These are phyloP conservation scores for Candida anglica DNA, from an alignment of 805 yeast species.

Conservation along the genomic window DNA sequence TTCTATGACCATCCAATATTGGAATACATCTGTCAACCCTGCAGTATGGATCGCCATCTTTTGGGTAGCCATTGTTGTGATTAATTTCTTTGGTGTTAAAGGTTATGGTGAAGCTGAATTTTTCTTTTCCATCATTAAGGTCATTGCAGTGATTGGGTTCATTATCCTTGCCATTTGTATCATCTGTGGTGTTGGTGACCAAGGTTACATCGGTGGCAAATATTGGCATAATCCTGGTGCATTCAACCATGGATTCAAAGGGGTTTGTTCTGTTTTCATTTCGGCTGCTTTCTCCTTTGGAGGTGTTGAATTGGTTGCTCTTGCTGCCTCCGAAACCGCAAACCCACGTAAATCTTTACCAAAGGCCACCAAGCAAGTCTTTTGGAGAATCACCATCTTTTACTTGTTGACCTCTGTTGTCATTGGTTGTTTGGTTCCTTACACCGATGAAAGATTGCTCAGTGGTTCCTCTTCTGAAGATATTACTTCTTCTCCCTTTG, in stretches of 20 bases:
- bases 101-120: slow-evolving; percentile 25
- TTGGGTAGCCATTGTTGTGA: slow-evolving; percentile 26
- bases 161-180: slow-evolving; percentile 29
- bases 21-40: slow-evolving; percentile 28
- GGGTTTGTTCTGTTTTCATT: slow-evolving; percentile 49
- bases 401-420: slow-evolving; percentile 41
- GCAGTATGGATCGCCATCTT: slow-evolving; percentile 36
- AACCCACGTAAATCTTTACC: slow-evolving; percentile 56
- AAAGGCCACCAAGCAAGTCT: slow-evolving; percentile 51
- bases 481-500: slow-evolving; percentile 63
- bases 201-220: slow-evolving; percentile 46
- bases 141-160: slow-evolving; percentile 23
- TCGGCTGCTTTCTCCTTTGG: slow-evolving; percentile 60
- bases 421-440: slow-evolving; percentile 51
- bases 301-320: slow-evolving; percentile 56
- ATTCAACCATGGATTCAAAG: slow-evolving; percentile 51
- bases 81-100: slow-evolving; percentile 34
- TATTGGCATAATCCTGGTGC: slow-evolving; percentile 56
- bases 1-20: slow-evolving; percentile 30
- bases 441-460: slow-evolving; percentile 38
- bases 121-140: slow-evolving; percentile 21
- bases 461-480: slow-evolving; percentile 45
- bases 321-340: slow-evolving; percentile 55
- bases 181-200: slow-evolving; percentile 40
- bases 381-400: slow-evolving; percentile 51